phyloP scores from a whole-genome alignment of 2,329 filamentous ascomycete genomes.

The Aspergillus latus region DNA sequence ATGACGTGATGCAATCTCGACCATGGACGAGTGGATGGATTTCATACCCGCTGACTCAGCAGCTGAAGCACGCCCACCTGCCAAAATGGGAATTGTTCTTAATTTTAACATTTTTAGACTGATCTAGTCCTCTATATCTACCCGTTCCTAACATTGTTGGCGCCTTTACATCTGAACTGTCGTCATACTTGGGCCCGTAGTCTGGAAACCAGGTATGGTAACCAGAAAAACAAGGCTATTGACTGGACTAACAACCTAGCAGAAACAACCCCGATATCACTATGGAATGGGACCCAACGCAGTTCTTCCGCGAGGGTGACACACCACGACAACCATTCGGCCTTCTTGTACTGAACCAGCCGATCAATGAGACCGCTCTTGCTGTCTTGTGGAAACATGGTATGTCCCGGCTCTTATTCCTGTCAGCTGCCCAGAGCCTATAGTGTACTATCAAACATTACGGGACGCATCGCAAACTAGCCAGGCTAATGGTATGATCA shows the following conservation, averaged over 20 bases:
- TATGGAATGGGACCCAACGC: slow-evolving; percentile 42
- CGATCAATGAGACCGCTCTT: slow-evolving; percentile 50
- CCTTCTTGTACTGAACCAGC: slow-evolving; percentile 63
- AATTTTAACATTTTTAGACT: background rate
- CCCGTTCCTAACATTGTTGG: too few relatives aligned
- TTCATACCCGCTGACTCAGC: background rate
- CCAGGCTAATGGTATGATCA: slow-evolving; percentile 30
- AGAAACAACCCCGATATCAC: background rate
- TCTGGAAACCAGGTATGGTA: background rate
- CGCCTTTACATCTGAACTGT: too few relatives aligned
- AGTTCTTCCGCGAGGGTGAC: slow-evolving; percentile 37
- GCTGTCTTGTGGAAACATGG: slow-evolving; percentile 38
- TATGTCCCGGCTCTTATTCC: slow-evolving; percentile 19
- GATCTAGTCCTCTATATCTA: background rate
- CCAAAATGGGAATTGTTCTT: background rate
- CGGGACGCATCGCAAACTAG: background rate
- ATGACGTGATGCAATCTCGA: background rate
- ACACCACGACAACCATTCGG: slow-evolving; percentile 40
- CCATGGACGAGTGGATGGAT: background rate
- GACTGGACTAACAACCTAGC: background rate
- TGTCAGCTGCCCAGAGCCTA: background rate
- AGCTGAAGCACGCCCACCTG: background rate
- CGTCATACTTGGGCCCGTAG: background rate
- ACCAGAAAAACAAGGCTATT: background rate
- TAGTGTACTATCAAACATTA: background rate